Evolutionary conservation across 805 yeast genomes (phyloP), one percentile per base, ranked within the genome.

Genomic region (Naumovozyma dairenensis): DNA sequence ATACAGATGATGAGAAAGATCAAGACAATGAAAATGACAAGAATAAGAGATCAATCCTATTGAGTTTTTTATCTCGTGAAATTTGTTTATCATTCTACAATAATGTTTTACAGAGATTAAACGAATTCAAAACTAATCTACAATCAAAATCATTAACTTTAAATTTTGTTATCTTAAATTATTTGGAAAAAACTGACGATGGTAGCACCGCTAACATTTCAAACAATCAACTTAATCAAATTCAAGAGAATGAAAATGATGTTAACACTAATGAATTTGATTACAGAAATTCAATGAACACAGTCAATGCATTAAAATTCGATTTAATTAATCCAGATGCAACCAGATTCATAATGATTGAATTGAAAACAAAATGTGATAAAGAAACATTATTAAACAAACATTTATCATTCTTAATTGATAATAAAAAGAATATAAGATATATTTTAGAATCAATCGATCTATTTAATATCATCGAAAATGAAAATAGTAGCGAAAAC

Each of bases 111-210:
- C 62, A 60, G 30, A 52, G 57, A 33, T 42, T 60, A n/a, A 43
- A 59, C 12, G 62, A 57, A 25, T 61, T 55, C 32, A 60, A 63
- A 21, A 48, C 53, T 10, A 46, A 49, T 13, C 49, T 68, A 16
- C 56, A 63, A 12, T 67, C 72, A 0, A 63, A 66, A 12, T 38
- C 52, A 4, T 40, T 70, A 32, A 43, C 51, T 17, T 43, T 69
- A 27, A 49, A 51, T 32, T 63, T 62, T 39, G 59, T 62, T 1
- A 38, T 42, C 1, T 33, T 56, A 19, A 57, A 57, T 30, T 54
- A 57, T 18, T 66, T 70, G 21, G 66, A 66, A 30, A 44, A 65
- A 69, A 36, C 31, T 16, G 26, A 28, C 4, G 38, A 29, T 4
- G 17, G 21, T 12, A 21, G 26, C 6, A 27, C 27, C 18, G 34